Conservation (phyloP, 257 asterid genomes). For the Fraxinus pennsylvanica region DNA sequence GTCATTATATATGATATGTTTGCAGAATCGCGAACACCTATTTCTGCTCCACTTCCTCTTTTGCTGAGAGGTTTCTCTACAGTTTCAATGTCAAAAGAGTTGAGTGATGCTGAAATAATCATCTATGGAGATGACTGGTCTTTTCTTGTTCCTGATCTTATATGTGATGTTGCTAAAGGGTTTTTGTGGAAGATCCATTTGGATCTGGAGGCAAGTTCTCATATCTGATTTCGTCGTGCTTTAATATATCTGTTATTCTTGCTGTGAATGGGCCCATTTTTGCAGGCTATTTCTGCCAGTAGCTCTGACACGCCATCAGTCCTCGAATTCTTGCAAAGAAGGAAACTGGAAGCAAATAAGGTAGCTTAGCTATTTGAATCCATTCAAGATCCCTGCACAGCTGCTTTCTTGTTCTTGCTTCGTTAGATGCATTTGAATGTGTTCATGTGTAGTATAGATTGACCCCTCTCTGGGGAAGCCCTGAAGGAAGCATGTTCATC, state of each 20-base stretch:
- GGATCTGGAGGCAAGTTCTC: constrained; percentile 83
- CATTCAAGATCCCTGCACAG: not conserved
- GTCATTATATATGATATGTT: constrained; percentile 77
- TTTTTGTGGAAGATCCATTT: constrained; percentile 74
- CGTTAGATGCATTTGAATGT: constrained; percentile 2
- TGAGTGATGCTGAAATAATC: constrained; percentile 47
- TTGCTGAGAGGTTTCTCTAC: constrained; percentile 67
- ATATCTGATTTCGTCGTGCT: constrained; percentile 10
- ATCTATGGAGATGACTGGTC: constrained; percentile 80
- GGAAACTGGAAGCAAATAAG: constrained; percentile 85
- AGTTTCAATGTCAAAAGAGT: constrained; percentile 45
- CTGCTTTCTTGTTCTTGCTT: constrained; percentile 2
- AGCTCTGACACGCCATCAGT: constrained; percentile 75
- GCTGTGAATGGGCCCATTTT: constrained; percentile 28
- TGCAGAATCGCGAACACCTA: constrained; percentile 71
- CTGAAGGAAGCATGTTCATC: constrained; percentile 16
- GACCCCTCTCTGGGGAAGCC: constrained; percentile 8
- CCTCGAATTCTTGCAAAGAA: constrained; percentile 87
- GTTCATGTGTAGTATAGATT: constrained; percentile 2
- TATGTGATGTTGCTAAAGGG: constrained; percentile 70
- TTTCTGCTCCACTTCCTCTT: constrained; percentile 98
- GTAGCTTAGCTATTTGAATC: constrained; percentile 37
- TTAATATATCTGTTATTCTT: constrained; percentile 25
- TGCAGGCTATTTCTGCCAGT: constrained; percentile 91
- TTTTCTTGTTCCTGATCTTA: constrained; percentile 85